Evolutionary conservation across 2,329 filamentous ascomycete species (phyloP).

Genomic region (Fusarium paranaense): DNA sequence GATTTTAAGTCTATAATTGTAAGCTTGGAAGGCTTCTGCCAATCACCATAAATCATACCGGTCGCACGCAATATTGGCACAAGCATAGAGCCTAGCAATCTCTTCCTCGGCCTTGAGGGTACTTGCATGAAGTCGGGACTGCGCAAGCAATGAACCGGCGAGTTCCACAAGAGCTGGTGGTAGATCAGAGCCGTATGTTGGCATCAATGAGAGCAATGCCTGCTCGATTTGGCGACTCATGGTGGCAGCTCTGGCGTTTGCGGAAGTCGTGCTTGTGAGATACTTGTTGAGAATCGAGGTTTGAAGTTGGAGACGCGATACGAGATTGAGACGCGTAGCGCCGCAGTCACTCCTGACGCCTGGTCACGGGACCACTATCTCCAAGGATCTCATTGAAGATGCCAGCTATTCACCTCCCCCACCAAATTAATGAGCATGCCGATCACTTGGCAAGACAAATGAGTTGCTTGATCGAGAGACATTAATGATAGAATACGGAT

Average conservation of each 20-base stretch:
- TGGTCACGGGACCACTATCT: slow-evolving; percentile 25
- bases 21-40: not conserved
- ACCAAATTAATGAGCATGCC: slow-evolving; percentile 14
- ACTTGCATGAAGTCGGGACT: slow-evolving; percentile 81
- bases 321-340: slow-evolving; percentile 20
- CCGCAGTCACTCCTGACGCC: slow-evolving; percentile 20
- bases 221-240: slow-evolving; percentile 84
- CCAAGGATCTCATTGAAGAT: not conserved
- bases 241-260: slow-evolving; percentile 12
- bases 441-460: slow-evolving; percentile 25
- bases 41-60: slow-evolving; percentile 61
- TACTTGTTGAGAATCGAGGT: not conserved
- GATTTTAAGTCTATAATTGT: slow-evolving; percentile 73
- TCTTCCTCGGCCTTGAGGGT: slow-evolving; percentile 88
- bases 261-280: not conserved
- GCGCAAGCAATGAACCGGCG: slow-evolving; percentile 79
- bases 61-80: slow-evolving; percentile 90
- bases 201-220: slow-evolving; percentile 78
- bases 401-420: slow-evolving; percentile 9
- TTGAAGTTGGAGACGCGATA: slow-evolving; percentile 21
- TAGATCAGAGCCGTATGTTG: slow-evolving; percentile 75
- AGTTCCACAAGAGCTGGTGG: slow-evolving; percentile 78
- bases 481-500: not conserved
- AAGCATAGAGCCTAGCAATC: slow-evolving; percentile 85
- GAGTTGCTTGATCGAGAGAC: slow-evolving; percentile 1